These are phyloP conservation scores for Cryptococcus sp. DNA, from an alignment of 1,284 basidiomycete genomes.

Conservation along the genomic window DNA sequence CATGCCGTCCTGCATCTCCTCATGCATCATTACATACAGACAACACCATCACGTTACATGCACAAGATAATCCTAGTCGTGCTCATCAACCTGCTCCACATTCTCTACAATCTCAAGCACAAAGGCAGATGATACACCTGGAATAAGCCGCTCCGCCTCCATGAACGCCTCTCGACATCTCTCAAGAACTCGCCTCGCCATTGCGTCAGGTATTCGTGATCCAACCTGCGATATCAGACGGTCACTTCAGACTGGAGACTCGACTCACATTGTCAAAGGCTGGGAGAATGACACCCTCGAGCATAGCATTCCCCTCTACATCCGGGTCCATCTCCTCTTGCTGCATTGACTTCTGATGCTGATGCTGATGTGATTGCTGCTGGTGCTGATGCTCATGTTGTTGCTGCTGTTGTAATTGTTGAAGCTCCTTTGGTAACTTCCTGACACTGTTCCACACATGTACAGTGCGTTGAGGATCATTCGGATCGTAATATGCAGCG, in stretches of 20 bases:
- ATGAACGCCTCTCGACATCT: conserved; percentile 82
- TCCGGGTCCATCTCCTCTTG: conserved; percentile 10
- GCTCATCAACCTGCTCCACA: conserved; percentile 44
- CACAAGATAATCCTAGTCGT: not conserved
- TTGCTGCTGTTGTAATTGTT: not conserved
- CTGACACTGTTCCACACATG: not conserved
- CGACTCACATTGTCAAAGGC: conserved; percentile 79
- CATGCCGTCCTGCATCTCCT: too few species aligned
- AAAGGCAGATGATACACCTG: conserved; percentile 50
- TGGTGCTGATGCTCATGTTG: conserved; percentile 9
- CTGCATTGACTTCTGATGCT: conserved; percentile 8
- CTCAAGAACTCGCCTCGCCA: conserved; percentile 76
- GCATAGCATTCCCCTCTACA: conserved; percentile 78
- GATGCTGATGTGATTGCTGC: not conserved
- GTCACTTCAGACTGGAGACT: too few species aligned
- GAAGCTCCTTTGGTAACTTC: not conserved
- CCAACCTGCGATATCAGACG: conserved; percentile 60
- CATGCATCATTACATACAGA: too few species aligned
- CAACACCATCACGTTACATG: too few species aligned
- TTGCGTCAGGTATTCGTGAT: conserved; percentile 78
- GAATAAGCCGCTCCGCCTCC: conserved; percentile 74
- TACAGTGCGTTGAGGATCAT: not conserved
- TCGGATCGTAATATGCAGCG: not conserved
- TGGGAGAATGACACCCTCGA: conserved; percentile 89
- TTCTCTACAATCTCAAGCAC: conserved; percentile 52